Base-by-base conservation (phyloP, 805 yeast species). In the Saccharomycopsis fibuligera region DNA sequence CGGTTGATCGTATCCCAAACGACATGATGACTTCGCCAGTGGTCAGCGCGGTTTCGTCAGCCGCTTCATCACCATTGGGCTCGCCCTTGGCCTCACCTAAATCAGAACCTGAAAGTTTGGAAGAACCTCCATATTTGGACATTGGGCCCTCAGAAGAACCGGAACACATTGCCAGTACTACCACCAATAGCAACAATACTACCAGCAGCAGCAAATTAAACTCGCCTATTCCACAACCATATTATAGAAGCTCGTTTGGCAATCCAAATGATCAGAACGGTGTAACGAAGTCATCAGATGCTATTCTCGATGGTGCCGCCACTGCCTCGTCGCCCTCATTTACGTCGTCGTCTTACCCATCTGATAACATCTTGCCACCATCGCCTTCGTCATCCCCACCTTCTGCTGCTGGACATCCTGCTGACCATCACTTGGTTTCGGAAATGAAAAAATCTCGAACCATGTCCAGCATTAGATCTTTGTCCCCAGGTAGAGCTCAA, bases 11-110 rank as follows among this genome's bases (percentile, higher is more conserved):
- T 51, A 81, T 93, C 22, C 96, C 96, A 1, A 71, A 74, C 48
- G 84, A 84, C 50, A 73, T 88, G 55, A 77, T 88, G 56, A 86
- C 96, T 0, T 86, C 96, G 0, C 97, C 97, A 0, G 93, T 89
- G 25, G 67, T 84, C 29, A 78, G 85, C 48, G 81, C 86, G 1
- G 67, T 72, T 5, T 70, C 72, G 44, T 83, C 95, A 21, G 91
- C 96, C 0, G 60, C 75, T 44, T 56, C 68, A 9, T 57, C 63
- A 4, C 54, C 55, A 3, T 25, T 46, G 6, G n/a, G n/a, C n/a
- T 57, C 63, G 4, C 55, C 56, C 4, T 24, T 35, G 10, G 43
- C 54, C n/a, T 47, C 52, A 3, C 56, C 56, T 6, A 51, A 48
- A 36, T 40, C 43, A 2, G 48, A 51, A 19, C 54, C 54, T 10